Base-by-base conservation (phyloP, 129 eudicot genomes). In the carrot (Daucus carota) region DNA sequence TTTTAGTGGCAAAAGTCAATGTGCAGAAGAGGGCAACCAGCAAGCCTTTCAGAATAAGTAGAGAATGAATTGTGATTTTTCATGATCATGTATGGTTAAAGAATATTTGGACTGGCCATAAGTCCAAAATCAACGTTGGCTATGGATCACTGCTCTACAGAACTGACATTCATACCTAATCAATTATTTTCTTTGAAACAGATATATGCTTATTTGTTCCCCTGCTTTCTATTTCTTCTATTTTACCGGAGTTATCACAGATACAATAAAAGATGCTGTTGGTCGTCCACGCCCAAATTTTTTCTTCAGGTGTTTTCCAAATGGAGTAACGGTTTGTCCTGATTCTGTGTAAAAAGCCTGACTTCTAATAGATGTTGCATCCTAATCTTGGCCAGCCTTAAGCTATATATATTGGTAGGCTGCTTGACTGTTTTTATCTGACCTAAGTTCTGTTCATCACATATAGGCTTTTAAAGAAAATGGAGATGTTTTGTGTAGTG, bases 211-310 rank as follows among this genome's bases (percentile, higher is more conserved):
- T 16, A 62, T 57, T 80, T 76, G 40, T 41, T 67, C 44, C 75
- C 44, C 80, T 73, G 24, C 43, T 31, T 67, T 24, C 24, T 22
- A 26, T 71, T 78, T 67, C 16, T 60, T 31, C 29, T 60, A 62
- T 87, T 83, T 79, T 90, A 90, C 92, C 20, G 93, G 88, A 70
- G 98, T 92, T 28, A 45, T 92, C 46, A 92, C 96, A 72, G 98
- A 92, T 86, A 83, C 96, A 72, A 92, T 92, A 40, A 92, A 92
- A 86, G 98, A 92, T 83, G 97, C 90, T 75, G 96, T 92, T 77
- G 96, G 96, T 63, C 80, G 98, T 44, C 98, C 96, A 52, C 96
- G 98, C 40, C 98, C 98, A 15, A 96, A 92, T 83, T 92, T 92
- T 84, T 92, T 89, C 70, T 92, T 91, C 96, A 92, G 96, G 43